Conservation (phyloP, 2,329 filamentous ascomycete species). For the Claviceps monticola region DNA sequence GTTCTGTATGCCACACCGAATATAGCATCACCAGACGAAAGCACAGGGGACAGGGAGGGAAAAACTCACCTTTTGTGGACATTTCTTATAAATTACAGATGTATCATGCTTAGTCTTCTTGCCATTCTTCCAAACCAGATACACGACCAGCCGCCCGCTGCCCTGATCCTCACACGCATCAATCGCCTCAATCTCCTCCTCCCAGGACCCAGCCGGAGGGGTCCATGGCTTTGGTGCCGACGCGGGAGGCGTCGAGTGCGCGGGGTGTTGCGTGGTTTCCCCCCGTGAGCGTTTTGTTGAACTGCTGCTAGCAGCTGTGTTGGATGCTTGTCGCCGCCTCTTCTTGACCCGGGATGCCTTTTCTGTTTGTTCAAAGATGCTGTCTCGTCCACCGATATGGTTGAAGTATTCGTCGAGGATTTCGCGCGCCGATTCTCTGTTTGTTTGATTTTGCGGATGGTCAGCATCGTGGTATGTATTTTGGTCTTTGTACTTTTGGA, state of each 20-base stretch:
- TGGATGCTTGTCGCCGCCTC: constrained; percentile 33
- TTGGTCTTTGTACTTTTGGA: background rate
- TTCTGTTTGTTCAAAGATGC: constrained; percentile 36
- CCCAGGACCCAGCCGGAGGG: constrained; percentile 63
- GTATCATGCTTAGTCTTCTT: constrained; percentile 63
- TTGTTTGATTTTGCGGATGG: too few relatives aligned
- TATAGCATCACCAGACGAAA: background rate
- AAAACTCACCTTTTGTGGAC: constrained; percentile 65
- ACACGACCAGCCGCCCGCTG: constrained; percentile 47
- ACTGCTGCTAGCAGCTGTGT: constrained; percentile 17
- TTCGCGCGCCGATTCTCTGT: constrained; percentile 41
- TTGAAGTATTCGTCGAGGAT: constrained; percentile 52
- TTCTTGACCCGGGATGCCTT: constrained; percentile 42
- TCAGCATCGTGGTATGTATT: too few relatives aligned
- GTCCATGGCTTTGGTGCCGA: constrained; percentile 39
- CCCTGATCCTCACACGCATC: constrained; percentile 58
- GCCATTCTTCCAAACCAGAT: constrained; percentile 60
- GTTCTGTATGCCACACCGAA: background rate
- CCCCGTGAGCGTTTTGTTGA: constrained; percentile 31
- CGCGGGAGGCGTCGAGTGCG: constrained; percentile 32
- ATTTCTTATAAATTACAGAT: constrained; percentile 55
- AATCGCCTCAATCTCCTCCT: constrained; percentile 55
- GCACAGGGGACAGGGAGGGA: background rate
- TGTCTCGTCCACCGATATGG: constrained; percentile 48
- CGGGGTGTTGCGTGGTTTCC: constrained; percentile 33